These are phyloP conservation scores for Coniella vitis DNA, from an alignment of 2,329 filamentous ascomycete species.

Conservation along the genomic window DNA sequence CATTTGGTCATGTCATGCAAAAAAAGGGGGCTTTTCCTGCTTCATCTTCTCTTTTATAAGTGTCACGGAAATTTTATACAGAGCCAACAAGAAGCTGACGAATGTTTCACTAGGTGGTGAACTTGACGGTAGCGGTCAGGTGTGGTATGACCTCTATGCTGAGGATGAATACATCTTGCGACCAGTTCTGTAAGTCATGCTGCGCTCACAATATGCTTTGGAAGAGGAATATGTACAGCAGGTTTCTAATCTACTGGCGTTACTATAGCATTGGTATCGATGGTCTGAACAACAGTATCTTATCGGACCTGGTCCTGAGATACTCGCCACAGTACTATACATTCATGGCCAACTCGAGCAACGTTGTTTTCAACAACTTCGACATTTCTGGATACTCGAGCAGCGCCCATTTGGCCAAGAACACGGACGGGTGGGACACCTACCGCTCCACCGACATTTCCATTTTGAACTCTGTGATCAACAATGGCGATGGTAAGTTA, in stretches of 20 bases:
- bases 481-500: constrained; percentile 53
- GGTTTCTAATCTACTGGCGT: not conserved
- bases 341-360: constrained; percentile 52
- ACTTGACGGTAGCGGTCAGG: constrained; percentile 57
- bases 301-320: constrained; percentile 50
- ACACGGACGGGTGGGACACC: constrained; percentile 58
- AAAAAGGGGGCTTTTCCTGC: no score
- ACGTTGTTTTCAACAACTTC: constrained; percentile 56
- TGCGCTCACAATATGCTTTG: not conserved
- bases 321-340: constrained; percentile 54
- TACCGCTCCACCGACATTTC: constrained; percentile 54
- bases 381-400: constrained; percentile 48
- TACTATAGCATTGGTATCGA: constrained; percentile 42
- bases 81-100: constrained; percentile 5
- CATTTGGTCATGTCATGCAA: no score
- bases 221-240: not conserved
- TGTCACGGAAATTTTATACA: constrained; percentile 7
- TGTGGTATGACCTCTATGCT: constrained; percentile 59
- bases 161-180: constrained; percentile 49
- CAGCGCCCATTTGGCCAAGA: constrained; percentile 50
- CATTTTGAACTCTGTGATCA: constrained; percentile 56
- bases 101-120: constrained; percentile 21
- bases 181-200: constrained; percentile 39
- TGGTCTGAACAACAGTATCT: constrained; percentile 47
- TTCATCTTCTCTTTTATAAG: no score